Conservation (phyloP, 306 rosid genomes). For the Citrullus colocynthis region DNA sequence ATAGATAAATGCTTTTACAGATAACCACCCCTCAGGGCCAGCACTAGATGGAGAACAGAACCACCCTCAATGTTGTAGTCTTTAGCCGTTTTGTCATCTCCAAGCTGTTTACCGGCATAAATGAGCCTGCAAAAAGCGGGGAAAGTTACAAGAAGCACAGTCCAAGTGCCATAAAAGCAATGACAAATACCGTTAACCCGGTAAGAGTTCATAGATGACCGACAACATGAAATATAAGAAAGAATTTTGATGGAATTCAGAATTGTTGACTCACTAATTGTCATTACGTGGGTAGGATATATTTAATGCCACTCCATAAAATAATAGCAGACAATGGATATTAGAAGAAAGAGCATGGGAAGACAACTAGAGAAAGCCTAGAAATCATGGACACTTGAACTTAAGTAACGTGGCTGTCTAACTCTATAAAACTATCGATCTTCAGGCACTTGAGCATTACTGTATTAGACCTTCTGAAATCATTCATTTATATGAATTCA, state of each 20-base stretch:
- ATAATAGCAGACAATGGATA: neutral
- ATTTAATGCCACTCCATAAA: neutral
- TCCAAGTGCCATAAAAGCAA: neutral
- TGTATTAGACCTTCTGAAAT: neutral
- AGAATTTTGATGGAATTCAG: neutral
- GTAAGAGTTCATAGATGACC: neutral
- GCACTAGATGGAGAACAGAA: conserved; percentile 90
- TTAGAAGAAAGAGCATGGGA: neutral
- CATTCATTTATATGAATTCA: neutral
- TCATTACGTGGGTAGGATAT: neutral
- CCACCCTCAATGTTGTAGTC: conserved; percentile 99
- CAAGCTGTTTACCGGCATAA: conserved; percentile 96
- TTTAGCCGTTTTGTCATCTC: conserved; percentile 93
- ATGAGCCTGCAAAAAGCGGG: conserved; percentile 56
- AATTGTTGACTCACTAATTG: neutral
- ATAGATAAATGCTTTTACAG: conserved; percentile 7
- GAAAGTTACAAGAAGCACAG: neutral
- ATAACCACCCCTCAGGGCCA: conserved; percentile 80
- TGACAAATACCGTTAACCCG: neutral
- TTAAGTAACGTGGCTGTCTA: neutral
- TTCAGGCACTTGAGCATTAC: neutral
- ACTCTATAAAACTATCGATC: neutral
- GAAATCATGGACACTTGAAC: neutral
- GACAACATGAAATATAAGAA: neutral
- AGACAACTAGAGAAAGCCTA: neutral